Conservation (phyloP, 2,329 filamentous ascomycete species). For the Diplodia corticola region DNA sequence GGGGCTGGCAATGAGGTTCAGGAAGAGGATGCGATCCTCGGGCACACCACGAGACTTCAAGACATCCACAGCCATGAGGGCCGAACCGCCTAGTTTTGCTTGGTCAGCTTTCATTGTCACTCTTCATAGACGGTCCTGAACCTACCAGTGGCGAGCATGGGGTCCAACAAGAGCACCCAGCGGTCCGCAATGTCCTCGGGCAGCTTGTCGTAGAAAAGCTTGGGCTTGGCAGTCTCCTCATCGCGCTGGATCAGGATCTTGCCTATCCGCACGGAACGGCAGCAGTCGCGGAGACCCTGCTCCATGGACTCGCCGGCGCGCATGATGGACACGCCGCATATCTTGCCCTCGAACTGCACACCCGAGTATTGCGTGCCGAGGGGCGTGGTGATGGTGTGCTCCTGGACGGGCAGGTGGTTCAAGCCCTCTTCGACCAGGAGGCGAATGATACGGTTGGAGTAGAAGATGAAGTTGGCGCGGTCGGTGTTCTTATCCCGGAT, state of each 20-base stretch:
- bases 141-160: slow-evolving; percentile 97
- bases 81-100: slow-evolving; percentile 74
- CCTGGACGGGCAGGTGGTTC: slow-evolving; percentile 90
- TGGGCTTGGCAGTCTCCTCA: slow-evolving; percentile 88
- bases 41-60: slow-evolving; percentile 87
- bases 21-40: slow-evolving; percentile 91
- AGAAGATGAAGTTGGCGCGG: slow-evolving; percentile 97
- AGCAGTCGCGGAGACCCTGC: slow-evolving; percentile 93
- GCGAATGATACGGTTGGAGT: slow-evolving; percentile 96
- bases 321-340: slow-evolving; percentile 98
- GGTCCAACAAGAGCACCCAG: slow-evolving; percentile 92
- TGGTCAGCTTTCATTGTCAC: neutral
- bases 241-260: slow-evolving; percentile 98
- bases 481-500: slow-evolving; percentile 89
- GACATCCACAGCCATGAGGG: slow-evolving; percentile 95
- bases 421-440: slow-evolving; percentile 94
- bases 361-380: slow-evolving; percentile 86
- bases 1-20: slow-evolving; percentile 97
- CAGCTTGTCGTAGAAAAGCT: slow-evolving; percentile 96
- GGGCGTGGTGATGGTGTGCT: slow-evolving; percentile 86
- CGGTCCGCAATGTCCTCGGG: slow-evolving; percentile 88
- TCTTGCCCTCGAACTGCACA: slow-evolving; percentile 95
- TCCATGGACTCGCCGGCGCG: slow-evolving; percentile 98
- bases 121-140: neutral
- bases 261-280: slow-evolving; percentile 93